Evolutionary conservation across 1,284 basidiomycete genomes (phyloP).

Genomic region (Fomitopsis schrenkii): DNA sequence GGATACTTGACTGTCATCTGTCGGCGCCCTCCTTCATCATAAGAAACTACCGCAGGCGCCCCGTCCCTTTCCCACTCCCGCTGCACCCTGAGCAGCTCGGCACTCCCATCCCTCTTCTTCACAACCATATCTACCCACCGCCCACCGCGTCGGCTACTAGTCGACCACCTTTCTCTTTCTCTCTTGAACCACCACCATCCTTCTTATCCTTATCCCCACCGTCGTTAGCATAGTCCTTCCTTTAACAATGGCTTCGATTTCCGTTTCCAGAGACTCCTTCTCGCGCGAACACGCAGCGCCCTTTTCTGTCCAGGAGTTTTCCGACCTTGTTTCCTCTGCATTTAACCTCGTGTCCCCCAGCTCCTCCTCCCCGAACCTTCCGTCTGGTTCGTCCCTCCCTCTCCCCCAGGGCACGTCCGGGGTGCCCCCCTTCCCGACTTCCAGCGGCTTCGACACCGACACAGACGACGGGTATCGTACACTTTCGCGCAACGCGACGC

Average conservation of each 20-base stretch:
- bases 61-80: background rate
- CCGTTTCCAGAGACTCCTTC: slow-evolving; percentile 9
- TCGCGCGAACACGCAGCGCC: slow-evolving; percentile 8
- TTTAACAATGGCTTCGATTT: slow-evolving; percentile 10
- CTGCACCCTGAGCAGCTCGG: background rate
- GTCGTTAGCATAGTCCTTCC: slow-evolving; percentile 8
- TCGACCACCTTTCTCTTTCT: slow-evolving; percentile 11
- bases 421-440: background rate
- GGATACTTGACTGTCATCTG: background rate
- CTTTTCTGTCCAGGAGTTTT: slow-evolving; percentile 22
- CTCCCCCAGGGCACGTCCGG: background rate
- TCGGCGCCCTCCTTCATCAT: background rate
- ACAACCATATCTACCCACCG: background rate
- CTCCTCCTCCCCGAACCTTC: slow-evolving; percentile 6
- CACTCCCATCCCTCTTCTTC: background rate
- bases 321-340: slow-evolving; percentile 19
- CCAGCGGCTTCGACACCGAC: slow-evolving; percentile 11
- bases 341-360: slow-evolving; percentile 15
- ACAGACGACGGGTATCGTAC: slow-evolving; percentile 11
- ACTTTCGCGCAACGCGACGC: background rate
- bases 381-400: slow-evolving; percentile 11
- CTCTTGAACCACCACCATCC: slow-evolving; percentile 18
- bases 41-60: background rate
- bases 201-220: slow-evolving; percentile 10
- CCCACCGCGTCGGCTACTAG: background rate